Percentiles rank a stretch among this genome's conserved stretches.
Evolutionary conservation across 1,284 basidiomycete species (phyloP).

Genomic region (Phenoliferia sp.): DNA sequence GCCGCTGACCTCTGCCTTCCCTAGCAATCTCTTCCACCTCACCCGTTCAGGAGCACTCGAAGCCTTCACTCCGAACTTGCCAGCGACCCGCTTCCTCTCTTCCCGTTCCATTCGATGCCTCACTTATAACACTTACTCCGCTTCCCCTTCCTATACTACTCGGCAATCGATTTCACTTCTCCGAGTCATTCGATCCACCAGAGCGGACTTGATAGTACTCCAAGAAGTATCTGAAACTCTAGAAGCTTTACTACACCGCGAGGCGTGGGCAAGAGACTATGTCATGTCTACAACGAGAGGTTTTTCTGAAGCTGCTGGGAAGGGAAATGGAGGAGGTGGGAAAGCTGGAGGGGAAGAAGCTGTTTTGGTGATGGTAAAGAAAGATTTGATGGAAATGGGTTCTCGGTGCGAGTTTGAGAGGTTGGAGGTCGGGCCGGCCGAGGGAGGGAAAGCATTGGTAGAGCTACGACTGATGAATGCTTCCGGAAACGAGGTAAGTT

Average conservation of each 20-base stretch:
- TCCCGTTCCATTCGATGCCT: neutral
- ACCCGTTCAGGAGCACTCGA: neutral
- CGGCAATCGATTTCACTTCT: conserved; percentile 14
- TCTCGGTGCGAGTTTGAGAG: neutral
- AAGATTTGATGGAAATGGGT: neutral
- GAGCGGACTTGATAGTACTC: conserved; percentile 9
- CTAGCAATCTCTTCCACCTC: neutral
- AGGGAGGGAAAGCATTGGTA: conserved; percentile 15
- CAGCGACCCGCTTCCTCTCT: neutral
- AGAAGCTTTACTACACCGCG: neutral
- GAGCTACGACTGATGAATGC: neutral
- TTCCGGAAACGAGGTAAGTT: neutral
- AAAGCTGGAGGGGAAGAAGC: conserved; percentile 15
- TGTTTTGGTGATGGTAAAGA: conserved; percentile 8
- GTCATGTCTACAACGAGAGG: neutral
- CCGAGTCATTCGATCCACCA: neutral
- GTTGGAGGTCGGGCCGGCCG: conserved; percentile 8
- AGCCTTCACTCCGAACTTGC: neutral
- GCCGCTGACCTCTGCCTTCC: neutral
- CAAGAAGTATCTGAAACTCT: conserved; percentile 17
- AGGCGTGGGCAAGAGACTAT: neutral
- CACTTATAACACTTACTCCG: conserved; percentile 24
- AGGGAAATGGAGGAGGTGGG: conserved; percentile 1
- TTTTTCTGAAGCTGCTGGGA: neutral
- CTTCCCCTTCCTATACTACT: conserved; percentile 3